Conservation (phyloP, 805 yeast species). For the Sugiyamaella mastotermitis region DNA sequence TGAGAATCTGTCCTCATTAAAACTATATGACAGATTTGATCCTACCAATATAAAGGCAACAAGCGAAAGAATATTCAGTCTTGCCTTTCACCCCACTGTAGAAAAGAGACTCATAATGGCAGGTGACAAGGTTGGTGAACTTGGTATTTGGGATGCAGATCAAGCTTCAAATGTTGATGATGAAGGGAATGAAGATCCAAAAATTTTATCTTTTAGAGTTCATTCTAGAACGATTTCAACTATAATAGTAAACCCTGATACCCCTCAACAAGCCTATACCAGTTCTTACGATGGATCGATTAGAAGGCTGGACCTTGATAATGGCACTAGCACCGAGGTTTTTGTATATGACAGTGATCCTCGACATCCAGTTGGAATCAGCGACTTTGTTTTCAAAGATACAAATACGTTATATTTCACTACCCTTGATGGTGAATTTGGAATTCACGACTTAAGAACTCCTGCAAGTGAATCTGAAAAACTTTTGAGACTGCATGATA, state of each 20-base stretch:
- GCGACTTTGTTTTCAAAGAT: constrained; percentile 62
- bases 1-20: constrained; percentile 40
- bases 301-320: constrained; percentile 60
- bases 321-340: constrained; percentile 53
- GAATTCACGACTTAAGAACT: constrained; percentile 61
- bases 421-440: constrained; percentile 75
- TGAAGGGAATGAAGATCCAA: constrained; percentile 31
- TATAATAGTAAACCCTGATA: constrained; percentile 46
- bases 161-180: constrained; percentile 31
- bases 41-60: constrained; percentile 65
- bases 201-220: constrained; percentile 58
- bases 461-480: constrained; percentile 21
- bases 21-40: constrained; percentile 41
- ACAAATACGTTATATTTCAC: constrained; percentile 61
- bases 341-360: constrained; percentile 49
- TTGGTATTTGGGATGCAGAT: constrained; percentile 83
- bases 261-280: constrained; percentile 54
- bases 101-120: constrained; percentile 63
- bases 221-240: constrained; percentile 73
- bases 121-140: constrained; percentile 83
- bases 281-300: constrained; percentile 87
- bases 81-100: constrained; percentile 69
- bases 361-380: constrained; percentile 51
- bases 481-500: constrained; percentile 68
- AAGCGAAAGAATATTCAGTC: constrained; percentile 64